phyloP scores from a whole-genome alignment of 2,329 filamentous ascomycete species.

The Penicillium italicum region DNA sequence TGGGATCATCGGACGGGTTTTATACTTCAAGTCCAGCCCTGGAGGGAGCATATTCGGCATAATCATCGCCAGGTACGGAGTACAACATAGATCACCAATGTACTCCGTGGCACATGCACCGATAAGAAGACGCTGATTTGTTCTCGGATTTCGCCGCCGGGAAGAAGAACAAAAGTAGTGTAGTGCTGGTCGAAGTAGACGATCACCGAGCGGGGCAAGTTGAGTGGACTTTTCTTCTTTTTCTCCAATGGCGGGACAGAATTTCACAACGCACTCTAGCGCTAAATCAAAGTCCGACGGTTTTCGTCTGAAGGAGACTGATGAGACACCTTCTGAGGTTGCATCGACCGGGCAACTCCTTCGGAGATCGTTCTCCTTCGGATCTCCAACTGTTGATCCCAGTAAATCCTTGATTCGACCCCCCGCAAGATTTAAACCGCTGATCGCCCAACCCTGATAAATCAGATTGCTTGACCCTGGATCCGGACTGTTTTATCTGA shows the following conservation, averaged over 20 bases:
- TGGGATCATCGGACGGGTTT: background rate
- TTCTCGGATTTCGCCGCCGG: constrained; percentile 19
- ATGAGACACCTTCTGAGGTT: constrained; percentile 13
- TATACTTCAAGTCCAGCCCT: background rate
- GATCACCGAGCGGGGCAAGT: constrained; percentile 7
- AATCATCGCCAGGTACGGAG: constrained; percentile 4
- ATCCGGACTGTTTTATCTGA: background rate
- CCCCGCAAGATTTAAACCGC: constrained; percentile 14
- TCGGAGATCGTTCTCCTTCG: constrained; percentile 20
- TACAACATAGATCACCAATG: constrained; percentile 7
- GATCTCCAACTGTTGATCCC: constrained; percentile 15
- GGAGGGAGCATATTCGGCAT: background rate
- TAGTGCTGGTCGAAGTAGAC: constrained; percentile 1
- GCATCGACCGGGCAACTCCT: constrained; percentile 12
- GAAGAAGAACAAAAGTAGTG: background rate
- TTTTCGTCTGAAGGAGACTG: constrained; percentile 1
- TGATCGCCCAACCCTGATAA: constrained; percentile 12
- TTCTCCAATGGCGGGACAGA: background rate
- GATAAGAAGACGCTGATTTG: constrained; percentile 30
- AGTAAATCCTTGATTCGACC: constrained; percentile 3
- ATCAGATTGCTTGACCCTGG: background rate
- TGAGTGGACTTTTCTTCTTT: background rate
- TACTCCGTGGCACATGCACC: constrained; percentile 31
- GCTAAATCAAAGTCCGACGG: constrained; percentile 3
- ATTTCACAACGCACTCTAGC: background rate